Percentiles rank a stretch among this genome's conserved stretches.
phyloP scores from a whole-genome alignment of 2,329 filamentous ascomycete genomes.

The Stemphylium lycopersici region DNA sequence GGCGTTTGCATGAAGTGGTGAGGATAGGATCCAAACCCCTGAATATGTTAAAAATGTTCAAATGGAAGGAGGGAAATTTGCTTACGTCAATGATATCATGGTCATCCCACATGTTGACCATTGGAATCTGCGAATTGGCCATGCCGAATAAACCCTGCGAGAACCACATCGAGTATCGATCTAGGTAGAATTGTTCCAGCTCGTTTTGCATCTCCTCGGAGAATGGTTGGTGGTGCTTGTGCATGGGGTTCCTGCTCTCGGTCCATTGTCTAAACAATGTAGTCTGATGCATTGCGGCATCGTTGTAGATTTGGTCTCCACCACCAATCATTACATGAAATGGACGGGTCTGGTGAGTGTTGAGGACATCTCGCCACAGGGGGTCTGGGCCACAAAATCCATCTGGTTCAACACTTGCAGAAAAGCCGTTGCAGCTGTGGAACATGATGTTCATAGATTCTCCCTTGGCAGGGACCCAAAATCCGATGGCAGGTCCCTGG shows the following conservation, averaged over 20 bases:
- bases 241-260: slow-evolving; percentile 74
- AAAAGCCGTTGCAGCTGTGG: slow-evolving; percentile 97
- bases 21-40: slow-evolving; percentile 92
- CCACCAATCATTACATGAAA: slow-evolving; percentile 99
- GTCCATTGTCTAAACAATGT: slow-evolving; percentile 83
- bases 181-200: slow-evolving; percentile 84
- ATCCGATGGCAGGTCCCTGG: slow-evolving; percentile 81
- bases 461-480: slow-evolving; percentile 88
- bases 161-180: slow-evolving; percentile 93
- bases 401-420: slow-evolving; percentile 75
- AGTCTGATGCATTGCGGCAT: slow-evolving; percentile 77
- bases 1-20: slow-evolving; percentile 89
- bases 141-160: slow-evolving; percentile 94
- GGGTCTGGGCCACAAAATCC: slow-evolving; percentile 91
- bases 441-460: slow-evolving; percentile 99
- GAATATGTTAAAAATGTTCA: slow-evolving; percentile 20
- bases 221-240: slow-evolving; percentile 81
- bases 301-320: slow-evolving; percentile 96
- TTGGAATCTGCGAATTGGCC: slow-evolving; percentile 91
- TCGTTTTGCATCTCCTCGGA: slow-evolving; percentile 84
- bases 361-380: slow-evolving; percentile 94
- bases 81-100: slow-evolving; percentile 66
- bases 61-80: slow-evolving; percentile 59
- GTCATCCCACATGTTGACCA: slow-evolving; percentile 98
- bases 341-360: slow-evolving; percentile 85